A percentile compares a stretch with the other conserved stretches of the same genome.
These are phyloP conservation scores for Xylaria sp. DNA, from an alignment of 2,329 filamentous ascomycete genomes.

Conservation along the genomic window DNA sequence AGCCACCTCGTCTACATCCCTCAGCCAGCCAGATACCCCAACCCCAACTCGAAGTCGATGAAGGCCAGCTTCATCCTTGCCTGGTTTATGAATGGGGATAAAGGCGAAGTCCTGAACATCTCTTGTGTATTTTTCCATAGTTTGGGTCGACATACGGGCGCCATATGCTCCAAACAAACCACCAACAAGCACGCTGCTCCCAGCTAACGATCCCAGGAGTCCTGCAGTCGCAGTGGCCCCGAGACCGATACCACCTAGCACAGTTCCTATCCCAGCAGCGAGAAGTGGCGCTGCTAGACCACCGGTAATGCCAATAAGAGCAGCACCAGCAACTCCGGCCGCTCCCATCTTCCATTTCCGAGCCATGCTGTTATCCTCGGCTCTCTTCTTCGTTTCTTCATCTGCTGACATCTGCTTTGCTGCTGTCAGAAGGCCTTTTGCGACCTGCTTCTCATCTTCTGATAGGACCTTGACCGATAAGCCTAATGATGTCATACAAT, in stretches of 20 bases:
- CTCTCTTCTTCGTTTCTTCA: constrained; percentile 70
- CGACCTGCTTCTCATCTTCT: constrained; percentile 79
- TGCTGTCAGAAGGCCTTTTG: constrained; percentile 77
- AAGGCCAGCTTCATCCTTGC: constrained; percentile 60
- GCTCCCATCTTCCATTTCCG: constrained; percentile 78
- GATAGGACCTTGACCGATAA: constrained; percentile 72
- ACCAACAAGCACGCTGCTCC: constrained; percentile 82
- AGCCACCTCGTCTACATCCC: constrained; percentile 75
- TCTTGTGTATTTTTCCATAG: constrained; percentile 86
- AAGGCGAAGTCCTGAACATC: constrained; percentile 93
- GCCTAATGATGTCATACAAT: constrained; percentile 77
- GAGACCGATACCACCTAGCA: constrained; percentile 82
- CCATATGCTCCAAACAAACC: constrained; percentile 90
- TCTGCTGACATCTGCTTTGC: constrained; percentile 74
- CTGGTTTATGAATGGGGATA: constrained; percentile 70
- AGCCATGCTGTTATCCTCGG: constrained; percentile 70
- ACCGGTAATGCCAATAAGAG: constrained; percentile 77
- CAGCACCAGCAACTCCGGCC: constrained; percentile 57
- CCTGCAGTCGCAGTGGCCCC: constrained; percentile 83
- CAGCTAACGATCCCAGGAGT: constrained; percentile 82
- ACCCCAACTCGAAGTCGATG: constrained; percentile 82
- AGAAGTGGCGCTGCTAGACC: constrained; percentile 82
- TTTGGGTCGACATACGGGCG: constrained; percentile 81
- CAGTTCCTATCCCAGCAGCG: constrained; percentile 81
- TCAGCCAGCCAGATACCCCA: constrained; percentile 85